These are phyloP conservation scores for Micromonas commoda DNA, from an alignment of 139 green algal species.

Conservation along the genomic window DNA sequence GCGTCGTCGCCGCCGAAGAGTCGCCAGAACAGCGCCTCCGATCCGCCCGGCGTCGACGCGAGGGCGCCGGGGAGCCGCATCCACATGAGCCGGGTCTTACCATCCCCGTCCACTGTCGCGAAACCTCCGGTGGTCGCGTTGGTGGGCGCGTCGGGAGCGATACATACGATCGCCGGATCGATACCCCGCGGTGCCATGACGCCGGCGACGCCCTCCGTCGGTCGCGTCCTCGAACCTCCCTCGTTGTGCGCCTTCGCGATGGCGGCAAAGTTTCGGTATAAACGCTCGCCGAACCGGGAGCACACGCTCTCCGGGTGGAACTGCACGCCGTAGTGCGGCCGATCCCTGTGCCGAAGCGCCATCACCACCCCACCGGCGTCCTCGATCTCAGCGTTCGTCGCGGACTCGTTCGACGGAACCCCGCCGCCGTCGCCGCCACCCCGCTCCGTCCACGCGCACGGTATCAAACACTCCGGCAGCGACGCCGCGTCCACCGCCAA, in stretches of 20 bases:
- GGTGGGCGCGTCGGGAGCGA: too few species aligned
- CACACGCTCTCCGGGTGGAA: conserved; percentile 92
- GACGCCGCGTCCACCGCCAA: conserved; percentile 62
- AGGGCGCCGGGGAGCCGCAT: neutral
- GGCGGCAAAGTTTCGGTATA: conserved; percentile 82
- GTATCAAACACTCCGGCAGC: conserved; percentile 63
- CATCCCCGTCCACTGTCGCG: neutral
- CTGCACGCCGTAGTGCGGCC: conserved; percentile 79
- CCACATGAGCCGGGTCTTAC: neutral
- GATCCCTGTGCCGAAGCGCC: conserved; percentile 61
- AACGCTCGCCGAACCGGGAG: conserved; percentile 59
- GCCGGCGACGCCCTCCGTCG: too few species aligned
- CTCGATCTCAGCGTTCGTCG: neutral
- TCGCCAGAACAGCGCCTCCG: conserved; percentile 14
- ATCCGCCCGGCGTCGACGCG: neutral
- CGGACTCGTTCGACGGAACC: neutral
- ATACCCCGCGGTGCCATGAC: too few species aligned
- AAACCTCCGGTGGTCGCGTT: too few species aligned
- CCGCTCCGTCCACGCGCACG: conserved; percentile 70
- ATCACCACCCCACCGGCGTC: conserved; percentile 61
- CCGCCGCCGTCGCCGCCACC: neutral
- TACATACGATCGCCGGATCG: too few species aligned
- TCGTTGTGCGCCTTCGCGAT: conserved; percentile 45
- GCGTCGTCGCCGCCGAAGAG: neutral
- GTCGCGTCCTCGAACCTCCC: too few species aligned